A percentile compares a stretch with the other conserved stretches of the same genome.
phyloP scores from a whole-genome alignment of 305 asterid genomes.

The Monarda citriodora region DNA sequence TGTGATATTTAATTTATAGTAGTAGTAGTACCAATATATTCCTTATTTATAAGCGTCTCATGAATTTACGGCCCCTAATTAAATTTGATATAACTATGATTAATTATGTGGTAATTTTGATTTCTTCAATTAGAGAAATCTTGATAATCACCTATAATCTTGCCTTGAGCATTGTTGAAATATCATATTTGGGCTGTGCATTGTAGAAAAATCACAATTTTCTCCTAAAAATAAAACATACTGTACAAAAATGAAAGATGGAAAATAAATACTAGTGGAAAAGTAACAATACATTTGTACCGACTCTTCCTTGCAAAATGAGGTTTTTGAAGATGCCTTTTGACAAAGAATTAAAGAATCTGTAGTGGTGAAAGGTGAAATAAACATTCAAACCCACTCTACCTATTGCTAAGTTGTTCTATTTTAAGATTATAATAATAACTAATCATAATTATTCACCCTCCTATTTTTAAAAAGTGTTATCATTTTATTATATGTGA shows the following conservation, averaged over 20 bases:
- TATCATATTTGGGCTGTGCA: neutral
- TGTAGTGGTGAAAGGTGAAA: constrained; percentile 23
- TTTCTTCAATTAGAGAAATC: neutral
- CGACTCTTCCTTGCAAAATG: constrained; percentile 34
- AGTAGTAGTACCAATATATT: too few species aligned
- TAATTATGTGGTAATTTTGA: constrained; percentile 5
- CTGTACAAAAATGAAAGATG: neutral
- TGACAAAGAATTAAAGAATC: constrained; percentile 20
- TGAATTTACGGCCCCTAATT: neutral
- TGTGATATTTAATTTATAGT: too few species aligned
- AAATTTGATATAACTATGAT: neutral
- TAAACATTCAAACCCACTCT: constrained; percentile 32
- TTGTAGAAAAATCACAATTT: too few species aligned
- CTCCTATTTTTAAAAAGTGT: too few species aligned
- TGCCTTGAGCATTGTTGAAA: neutral
- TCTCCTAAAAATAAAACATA: neutral
- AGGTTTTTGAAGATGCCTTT: constrained; percentile 36
- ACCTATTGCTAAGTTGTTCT: constrained; percentile 11
- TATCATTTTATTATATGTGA: too few species aligned
- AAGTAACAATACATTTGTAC: constrained; percentile 7
- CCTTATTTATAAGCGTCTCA: neutral
- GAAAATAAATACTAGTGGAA: neutral
- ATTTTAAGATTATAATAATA: neutral
- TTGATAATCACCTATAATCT: constrained; percentile 3
- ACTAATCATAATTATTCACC: too few species aligned